These are phyloP conservation scores for Atkinsonella hypoxylon DNA, from an alignment of 2,329 filamentous ascomycete species.

Conservation along the genomic window DNA sequence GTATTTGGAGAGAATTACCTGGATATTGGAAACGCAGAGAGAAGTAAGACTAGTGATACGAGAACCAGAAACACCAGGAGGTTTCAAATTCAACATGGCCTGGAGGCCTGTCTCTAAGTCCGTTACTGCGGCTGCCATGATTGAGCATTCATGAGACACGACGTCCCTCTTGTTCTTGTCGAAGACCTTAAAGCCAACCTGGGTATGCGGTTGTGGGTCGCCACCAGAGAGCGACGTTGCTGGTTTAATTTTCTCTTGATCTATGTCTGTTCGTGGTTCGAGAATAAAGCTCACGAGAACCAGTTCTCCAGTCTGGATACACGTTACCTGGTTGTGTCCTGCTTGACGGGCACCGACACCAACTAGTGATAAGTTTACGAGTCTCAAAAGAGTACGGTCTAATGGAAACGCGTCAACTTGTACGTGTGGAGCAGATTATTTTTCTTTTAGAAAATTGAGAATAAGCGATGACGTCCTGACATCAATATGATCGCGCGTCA, in stretches of 20 bases:
- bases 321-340: background rate
- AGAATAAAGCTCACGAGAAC: background rate
- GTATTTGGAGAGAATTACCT: conserved; percentile 46
- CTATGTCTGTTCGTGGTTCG: background rate
- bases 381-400: conserved; percentile 5
- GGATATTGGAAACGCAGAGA: conserved; percentile 78
- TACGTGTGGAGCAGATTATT: conserved; percentile 3
- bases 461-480: conserved; percentile 9
- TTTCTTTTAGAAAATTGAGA: conserved; percentile 1
- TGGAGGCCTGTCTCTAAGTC: conserved; percentile 85
- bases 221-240: background rate
- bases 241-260: background rate
- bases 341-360: background rate
- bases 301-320: background rate
- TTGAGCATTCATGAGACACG: conserved; percentile 13
- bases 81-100: conserved; percentile 82
- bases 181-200: background rate
- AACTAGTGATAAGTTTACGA: conserved; percentile 6
- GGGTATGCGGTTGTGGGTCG: background rate
- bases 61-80: conserved; percentile 85
- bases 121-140: conserved; percentile 73
- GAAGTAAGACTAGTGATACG: conserved; percentile 81
- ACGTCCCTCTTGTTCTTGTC: conserved; percentile 3
- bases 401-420: conserved; percentile 3
- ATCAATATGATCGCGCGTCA: conserved; percentile 7